A percentile compares a stretch with the other conserved stretches of the same genome.
These are phyloP conservation scores for Melocanna baccifera DNA, from an alignment of 176 grass and related monocot genomes.

Conservation along the genomic window DNA sequence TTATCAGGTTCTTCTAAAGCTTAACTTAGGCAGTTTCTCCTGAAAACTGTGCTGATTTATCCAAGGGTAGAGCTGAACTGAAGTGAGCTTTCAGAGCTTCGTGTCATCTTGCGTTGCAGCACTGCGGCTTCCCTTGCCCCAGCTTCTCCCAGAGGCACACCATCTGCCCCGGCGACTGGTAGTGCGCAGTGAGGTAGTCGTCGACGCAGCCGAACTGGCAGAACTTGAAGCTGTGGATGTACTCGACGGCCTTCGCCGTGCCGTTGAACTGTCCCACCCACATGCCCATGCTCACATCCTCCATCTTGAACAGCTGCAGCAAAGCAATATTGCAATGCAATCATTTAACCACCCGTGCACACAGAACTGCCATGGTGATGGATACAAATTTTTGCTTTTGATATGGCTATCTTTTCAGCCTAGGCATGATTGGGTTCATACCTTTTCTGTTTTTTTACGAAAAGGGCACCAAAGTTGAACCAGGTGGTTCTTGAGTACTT, in stretches of 20 bases:
- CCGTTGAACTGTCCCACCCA: constrained; percentile 57
- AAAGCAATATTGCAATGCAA: not conserved
- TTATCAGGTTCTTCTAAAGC: constrained; percentile 2
- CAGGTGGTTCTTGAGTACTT: constrained; percentile 12
- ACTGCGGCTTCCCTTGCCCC: constrained; percentile 36
- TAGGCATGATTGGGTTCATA: constrained; percentile 38
- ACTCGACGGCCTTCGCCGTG: constrained; percentile 25
- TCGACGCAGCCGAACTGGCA: constrained; percentile 59
- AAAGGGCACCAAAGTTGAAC: constrained; percentile 7
- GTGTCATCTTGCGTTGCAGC: constrained; percentile 59
- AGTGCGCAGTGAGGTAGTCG: constrained; percentile 59
- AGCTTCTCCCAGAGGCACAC: constrained; percentile 70
- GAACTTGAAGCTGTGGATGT: constrained; percentile 45
- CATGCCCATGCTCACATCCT: constrained; percentile 81
- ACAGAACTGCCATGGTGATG: not conserved
- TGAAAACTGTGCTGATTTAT: not conserved
- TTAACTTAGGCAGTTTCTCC: not conserved
- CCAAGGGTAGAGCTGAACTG: not conserved
- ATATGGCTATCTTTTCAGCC: constrained; percentile 36
- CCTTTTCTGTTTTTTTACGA: constrained; percentile 14
- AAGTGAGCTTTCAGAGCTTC: not conserved
- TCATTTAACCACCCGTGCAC: constrained; percentile 43
- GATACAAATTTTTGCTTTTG: constrained; percentile 27
- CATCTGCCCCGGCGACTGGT: constrained; percentile 72
- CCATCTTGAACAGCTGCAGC: constrained; percentile 71